These are phyloP conservation scores for Corymbia citriodora DNA, from an alignment of 441 rosid species.

Conservation along the genomic window DNA sequence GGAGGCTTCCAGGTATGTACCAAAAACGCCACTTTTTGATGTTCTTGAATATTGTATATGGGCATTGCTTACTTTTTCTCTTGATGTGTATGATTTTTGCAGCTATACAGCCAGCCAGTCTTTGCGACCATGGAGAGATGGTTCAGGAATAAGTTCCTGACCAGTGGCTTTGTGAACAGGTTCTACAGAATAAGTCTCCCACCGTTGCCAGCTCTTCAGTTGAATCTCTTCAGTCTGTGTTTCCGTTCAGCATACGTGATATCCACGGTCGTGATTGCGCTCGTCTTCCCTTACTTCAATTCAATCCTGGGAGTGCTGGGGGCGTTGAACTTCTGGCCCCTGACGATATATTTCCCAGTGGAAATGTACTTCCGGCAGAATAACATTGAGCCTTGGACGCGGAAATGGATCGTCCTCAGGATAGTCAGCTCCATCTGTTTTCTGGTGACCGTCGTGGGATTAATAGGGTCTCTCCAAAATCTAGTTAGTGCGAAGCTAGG, in stretches of 20 bases:
- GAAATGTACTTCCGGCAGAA: constrained; percentile 6
- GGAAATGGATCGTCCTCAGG: constrained; percentile 5
- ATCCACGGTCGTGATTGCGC: neutral
- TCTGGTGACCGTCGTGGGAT: neutral
- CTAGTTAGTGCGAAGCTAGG: neutral
- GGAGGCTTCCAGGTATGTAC: constrained; percentile 12
- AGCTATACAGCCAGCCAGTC: constrained; percentile 12
- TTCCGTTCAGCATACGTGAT: neutral
- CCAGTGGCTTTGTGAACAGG: neutral
- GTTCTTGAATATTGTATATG: neutral
- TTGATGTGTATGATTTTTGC: neutral
- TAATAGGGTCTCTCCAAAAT: neutral
- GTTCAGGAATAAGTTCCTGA: neutral
- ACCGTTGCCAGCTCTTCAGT: neutral
- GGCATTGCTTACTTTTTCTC: neutral
- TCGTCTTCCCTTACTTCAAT: constrained; percentile 14
- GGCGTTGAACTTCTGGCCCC: constrained; percentile 15
- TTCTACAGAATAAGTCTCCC: neutral
- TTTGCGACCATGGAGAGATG: constrained; percentile 4
- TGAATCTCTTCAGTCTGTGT: constrained; percentile 4
- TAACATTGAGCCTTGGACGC: neutral
- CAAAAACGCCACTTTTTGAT: neutral
- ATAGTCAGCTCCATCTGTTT: constrained; percentile 3
- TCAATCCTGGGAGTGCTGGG: constrained; percentile 13
- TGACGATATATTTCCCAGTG: constrained; percentile 8